Percentiles rank a stretch among this genome's conserved stretches.
These are phyloP conservation scores for Curvularia spicifera DNA, from an alignment of 2,329 filamentous ascomycete genomes.

Conservation along the genomic window DNA sequence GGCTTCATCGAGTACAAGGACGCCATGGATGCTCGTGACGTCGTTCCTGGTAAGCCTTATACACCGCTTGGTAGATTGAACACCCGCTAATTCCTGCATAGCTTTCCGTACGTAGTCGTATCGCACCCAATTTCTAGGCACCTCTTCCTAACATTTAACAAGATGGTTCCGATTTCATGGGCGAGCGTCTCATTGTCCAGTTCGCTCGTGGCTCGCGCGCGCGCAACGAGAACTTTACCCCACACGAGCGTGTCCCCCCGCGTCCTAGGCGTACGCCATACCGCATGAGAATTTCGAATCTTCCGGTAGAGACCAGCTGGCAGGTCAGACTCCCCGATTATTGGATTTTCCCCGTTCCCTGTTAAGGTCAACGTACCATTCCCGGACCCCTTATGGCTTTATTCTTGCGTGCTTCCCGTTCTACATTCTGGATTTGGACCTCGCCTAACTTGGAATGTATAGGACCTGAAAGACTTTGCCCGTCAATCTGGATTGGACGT, in stretches of 20 bases:
- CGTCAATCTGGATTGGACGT: conserved; percentile 96
- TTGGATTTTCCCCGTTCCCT: conserved; percentile 53
- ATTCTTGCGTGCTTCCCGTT: conserved; percentile 43
- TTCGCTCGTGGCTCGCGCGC: conserved; percentile 86
- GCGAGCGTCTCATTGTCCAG: conserved; percentile 95
- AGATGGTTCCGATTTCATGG: conserved; percentile 99
- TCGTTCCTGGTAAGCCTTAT: conserved; percentile 83
- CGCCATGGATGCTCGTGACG: conserved; percentile 95
- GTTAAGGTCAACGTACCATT: conserved; percentile 47
- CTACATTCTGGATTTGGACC: conserved; percentile 47
- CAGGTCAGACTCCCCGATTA: conserved; percentile 83
- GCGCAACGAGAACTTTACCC: conserved; percentile 68
- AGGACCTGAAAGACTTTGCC: conserved; percentile 99
- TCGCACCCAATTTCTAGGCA: not conserved
- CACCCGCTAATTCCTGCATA: conserved; percentile 43
- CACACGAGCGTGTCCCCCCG: conserved; percentile 70
- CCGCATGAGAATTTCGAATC: conserved; percentile 96
- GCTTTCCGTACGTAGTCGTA: conserved; percentile 62
- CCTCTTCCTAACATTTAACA: conserved; percentile 28
- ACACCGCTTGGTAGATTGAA: conserved; percentile 7
- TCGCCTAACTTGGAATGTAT: conserved; percentile 82
- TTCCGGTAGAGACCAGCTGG: conserved; percentile 99
- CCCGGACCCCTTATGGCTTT: conserved; percentile 48
- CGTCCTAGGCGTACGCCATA: conserved; percentile 93
- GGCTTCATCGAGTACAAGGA: conserved; percentile 99